Evolutionary conservation across 2,329 filamentous ascomycete genomes (phyloP).

Genomic region (Nannizzia gypsea): DNA sequence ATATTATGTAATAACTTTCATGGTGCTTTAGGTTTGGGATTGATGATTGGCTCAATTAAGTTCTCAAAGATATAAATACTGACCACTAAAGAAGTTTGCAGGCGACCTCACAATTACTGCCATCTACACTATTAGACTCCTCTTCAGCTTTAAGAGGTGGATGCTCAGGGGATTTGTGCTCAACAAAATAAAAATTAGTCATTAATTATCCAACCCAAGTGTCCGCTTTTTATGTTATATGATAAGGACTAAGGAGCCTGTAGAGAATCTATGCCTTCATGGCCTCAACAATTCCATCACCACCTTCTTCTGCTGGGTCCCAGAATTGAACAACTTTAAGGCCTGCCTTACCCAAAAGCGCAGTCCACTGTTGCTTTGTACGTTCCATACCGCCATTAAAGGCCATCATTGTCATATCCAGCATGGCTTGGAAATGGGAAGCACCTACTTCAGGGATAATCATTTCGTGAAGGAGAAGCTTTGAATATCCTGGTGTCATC

Average conservation of each 20-base stretch:
- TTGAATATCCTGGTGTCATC: slow-evolving; percentile 25
- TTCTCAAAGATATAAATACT: too few relatives aligned
- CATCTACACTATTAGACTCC: too few relatives aligned
- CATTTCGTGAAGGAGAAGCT: slow-evolving; percentile 33
- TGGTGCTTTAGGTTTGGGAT: too few relatives aligned
- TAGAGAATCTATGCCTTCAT: background rate
- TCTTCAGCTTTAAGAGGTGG: too few relatives aligned
- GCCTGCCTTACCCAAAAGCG: slow-evolving; percentile 22
- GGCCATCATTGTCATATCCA: slow-evolving; percentile 33
- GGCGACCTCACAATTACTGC: too few relatives aligned
- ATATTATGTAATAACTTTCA: background rate
- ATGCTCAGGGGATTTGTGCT: too few relatives aligned
- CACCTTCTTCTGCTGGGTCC: slow-evolving; percentile 10
- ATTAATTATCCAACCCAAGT: background rate
- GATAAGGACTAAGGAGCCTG: background rate
- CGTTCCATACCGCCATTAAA: slow-evolving; percentile 25
- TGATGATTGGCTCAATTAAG: too few relatives aligned
- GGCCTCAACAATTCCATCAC: slow-evolving; percentile 9
- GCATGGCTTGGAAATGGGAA: slow-evolving; percentile 16
- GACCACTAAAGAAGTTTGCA: too few relatives aligned
- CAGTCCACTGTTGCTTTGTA: slow-evolving; percentile 27
- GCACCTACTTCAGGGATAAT: slow-evolving; percentile 27
- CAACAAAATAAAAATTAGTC: too few relatives aligned
- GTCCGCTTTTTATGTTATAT: background rate
- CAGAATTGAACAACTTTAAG: slow-evolving; percentile 25